phyloP scores from a whole-genome alignment of 805 yeast genomes.

The Brettanomyces naardenensis region DNA sequence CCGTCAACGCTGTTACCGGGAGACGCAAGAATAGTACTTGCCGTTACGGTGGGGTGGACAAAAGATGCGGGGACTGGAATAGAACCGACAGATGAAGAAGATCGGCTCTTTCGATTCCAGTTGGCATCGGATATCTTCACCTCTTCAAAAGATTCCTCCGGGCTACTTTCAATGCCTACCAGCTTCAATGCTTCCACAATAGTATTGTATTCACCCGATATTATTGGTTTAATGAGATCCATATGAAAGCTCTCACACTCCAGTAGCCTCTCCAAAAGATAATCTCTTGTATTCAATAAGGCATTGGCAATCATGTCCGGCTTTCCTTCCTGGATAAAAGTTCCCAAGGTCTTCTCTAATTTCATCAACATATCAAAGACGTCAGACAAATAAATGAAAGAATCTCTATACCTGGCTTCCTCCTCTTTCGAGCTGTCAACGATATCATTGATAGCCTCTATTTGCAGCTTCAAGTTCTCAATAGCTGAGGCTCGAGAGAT shows the following conservation, averaged over 20 bases:
- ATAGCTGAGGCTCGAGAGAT: conserved; percentile 8
- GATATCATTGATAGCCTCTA: conserved; percentile 20
- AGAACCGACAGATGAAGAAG: no score
- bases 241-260: conserved; percentile 11
- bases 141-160: conserved; percentile 2
- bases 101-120: no score
- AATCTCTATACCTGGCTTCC: conserved; percentile 17
- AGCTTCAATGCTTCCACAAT: conserved; percentile 17
- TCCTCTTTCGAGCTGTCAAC: conserved; percentile 11
- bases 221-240: conserved; percentile 10
- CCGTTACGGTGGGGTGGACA: no score
- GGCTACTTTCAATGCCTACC: conserved; percentile 11
- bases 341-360: conserved; percentile 16
- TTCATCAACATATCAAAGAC: conserved; percentile 17
- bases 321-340: conserved; percentile 10
- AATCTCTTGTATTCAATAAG: conserved; percentile 8
- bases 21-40: no score
- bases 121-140: not conserved
- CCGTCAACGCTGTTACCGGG: no score
- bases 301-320: conserved; percentile 10
- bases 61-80: no score
- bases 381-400: conserved; percentile 18
- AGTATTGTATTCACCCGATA: conserved; percentile 20
- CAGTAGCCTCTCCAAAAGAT: conserved; percentile 9
- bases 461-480: conserved; percentile 17